Conservation (phyloP, 495 filamentous ascomycete genomes). For the Aspergillus panamensis region DNA sequence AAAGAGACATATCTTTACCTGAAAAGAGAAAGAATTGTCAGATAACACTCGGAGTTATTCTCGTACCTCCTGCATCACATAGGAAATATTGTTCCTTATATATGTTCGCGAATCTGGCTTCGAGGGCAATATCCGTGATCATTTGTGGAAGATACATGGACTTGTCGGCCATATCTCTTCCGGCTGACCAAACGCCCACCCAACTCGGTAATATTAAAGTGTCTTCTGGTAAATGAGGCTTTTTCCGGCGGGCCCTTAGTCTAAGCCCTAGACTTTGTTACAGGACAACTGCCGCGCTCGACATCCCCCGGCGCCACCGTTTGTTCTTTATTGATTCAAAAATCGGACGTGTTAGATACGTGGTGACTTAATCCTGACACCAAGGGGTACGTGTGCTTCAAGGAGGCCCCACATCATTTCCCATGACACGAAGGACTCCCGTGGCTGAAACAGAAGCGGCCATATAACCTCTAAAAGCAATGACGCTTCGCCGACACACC, state of each 20-base stretch:
- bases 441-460: background rate
- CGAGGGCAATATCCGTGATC: background rate
- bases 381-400: background rate
- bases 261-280: background rate
- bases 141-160: slow-evolving; percentile 12
- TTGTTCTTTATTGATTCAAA: background rate
- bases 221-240: background rate
- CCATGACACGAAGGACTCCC: background rate
- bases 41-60: background rate
- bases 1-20: slow-evolving; percentile 1
- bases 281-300: background rate
- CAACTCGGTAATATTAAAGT: background rate
- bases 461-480: background rate
- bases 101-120: background rate
- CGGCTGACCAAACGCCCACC: background rate
- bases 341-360: background rate
- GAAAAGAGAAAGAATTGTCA: background rate
- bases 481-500: background rate
- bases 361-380: background rate
- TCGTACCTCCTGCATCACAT: background rate
- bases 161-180: background rate
- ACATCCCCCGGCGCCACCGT: background rate
- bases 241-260: slow-evolving; percentile 11
- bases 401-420: background rate
- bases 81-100: background rate